These are phyloP conservation scores for Cephaloascus albidus DNA, from an alignment of 805 yeast genomes.

Conservation along the genomic window DNA sequence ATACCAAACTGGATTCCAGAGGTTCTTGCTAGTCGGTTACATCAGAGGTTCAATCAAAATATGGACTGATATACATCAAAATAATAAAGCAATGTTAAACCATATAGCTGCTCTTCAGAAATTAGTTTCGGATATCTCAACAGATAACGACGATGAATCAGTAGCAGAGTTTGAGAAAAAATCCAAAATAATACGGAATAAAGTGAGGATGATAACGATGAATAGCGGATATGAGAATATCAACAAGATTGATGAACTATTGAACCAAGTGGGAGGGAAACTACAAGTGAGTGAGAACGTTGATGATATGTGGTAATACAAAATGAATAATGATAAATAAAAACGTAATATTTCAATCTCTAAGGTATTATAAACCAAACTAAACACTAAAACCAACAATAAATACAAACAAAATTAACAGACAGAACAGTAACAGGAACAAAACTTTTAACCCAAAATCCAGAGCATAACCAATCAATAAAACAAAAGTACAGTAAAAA, in stretches of 20 bases:
- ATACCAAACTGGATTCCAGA: conserved; percentile 66
- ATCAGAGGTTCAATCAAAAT: conserved; percentile 38
- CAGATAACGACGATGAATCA: conserved; percentile 40
- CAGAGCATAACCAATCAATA: too few relatives aligned
- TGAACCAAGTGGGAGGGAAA: conserved; percentile 27
- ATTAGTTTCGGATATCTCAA: conserved; percentile 19
- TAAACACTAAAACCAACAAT: too few relatives aligned
- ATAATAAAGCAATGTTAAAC: conserved; percentile 5
- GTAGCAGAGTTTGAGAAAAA: conserved; percentile 47
- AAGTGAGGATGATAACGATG: conserved; percentile 42
- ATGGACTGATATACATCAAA: conserved; percentile 17
- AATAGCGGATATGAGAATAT: conserved; percentile 12
- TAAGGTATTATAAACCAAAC: too few relatives aligned
- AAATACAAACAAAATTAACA: too few relatives aligned
- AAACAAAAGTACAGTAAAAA: too few relatives aligned
- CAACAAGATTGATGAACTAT: conserved; percentile 17
- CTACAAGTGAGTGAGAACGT: conserved; percentile 24
- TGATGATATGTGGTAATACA: conserved; percentile 37
- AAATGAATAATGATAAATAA: too few relatives aligned
- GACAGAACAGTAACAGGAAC: too few relatives aligned
- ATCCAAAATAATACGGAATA: conserved; percentile 49
- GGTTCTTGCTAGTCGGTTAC: conserved; percentile 64
- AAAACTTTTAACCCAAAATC: too few relatives aligned
- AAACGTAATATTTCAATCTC: too few relatives aligned
- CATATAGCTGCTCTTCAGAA: conserved; percentile 14